Evolutionary conservation across 768 basidiomycete species (phyloP).

Genomic region (Lentinula aciculospora): DNA sequence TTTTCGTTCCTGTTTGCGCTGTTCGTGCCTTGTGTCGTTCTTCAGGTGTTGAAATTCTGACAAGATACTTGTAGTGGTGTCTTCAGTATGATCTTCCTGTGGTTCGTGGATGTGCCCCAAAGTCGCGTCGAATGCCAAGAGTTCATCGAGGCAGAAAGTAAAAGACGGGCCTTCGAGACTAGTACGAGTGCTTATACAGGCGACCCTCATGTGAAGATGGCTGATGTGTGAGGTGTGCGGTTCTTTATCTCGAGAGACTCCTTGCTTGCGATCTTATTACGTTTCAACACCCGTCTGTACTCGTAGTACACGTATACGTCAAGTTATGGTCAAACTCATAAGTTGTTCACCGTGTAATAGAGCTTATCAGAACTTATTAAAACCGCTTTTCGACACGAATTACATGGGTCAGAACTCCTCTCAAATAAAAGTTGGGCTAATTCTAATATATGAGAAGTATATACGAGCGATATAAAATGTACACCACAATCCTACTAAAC

Average conservation of each 20-base stretch:
- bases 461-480: too few relatives aligned
- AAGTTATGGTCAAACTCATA: too few relatives aligned
- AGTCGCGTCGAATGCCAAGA: conserved; percentile 58
- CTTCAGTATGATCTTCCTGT: conserved; percentile 53
- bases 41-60: neutral
- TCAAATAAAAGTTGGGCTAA: too few relatives aligned
- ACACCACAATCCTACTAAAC: too few relatives aligned
- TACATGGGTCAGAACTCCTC: too few relatives aligned
- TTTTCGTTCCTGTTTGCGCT: conserved; percentile 69
- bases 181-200: conserved; percentile 17
- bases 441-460: too few relatives aligned
- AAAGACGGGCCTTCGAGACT: conserved; percentile 26
- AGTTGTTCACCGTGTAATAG: too few relatives aligned
- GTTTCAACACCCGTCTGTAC: too few relatives aligned
- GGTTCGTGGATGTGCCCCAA: conserved; percentile 58
- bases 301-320: too few relatives aligned
- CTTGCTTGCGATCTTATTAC: too few relatives aligned
- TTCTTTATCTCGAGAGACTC: neutral
- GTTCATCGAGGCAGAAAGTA: conserved; percentile 52
- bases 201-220: conserved; percentile 13
- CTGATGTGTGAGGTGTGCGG: neutral
- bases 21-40: conserved; percentile 30
- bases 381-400: too few relatives aligned
- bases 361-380: too few relatives aligned
- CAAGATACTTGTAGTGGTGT: conserved; percentile 30